Base-by-base conservation (phyloP, 176 grass and related monocot genomes). In the Avena sativa region DNA sequence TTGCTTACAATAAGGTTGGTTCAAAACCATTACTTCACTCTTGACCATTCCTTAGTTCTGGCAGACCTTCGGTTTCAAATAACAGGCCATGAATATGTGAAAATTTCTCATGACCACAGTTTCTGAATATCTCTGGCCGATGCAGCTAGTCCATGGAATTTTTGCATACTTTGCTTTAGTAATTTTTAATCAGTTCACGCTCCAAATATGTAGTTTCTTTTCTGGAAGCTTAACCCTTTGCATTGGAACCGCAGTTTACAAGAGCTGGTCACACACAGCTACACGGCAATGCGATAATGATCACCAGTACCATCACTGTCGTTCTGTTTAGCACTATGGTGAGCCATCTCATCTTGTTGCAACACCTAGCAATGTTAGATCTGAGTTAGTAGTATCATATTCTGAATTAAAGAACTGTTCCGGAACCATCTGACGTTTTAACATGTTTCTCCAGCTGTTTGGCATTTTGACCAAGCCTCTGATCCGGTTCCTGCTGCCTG, bases 1-100 rank as follows among this genome's bases (percentile, higher is more conserved):
- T 99, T 70, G 97, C 97, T 87, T 99, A 99, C 79, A 99, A 99
- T 58, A 90, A 99, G 97, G 97, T 99, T 79, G 78, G 90, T 78
- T 43, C 30, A 55, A 87, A 26, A 88, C 62, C 36, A 34, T 68
- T 30, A 50, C 19, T 13, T 16, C 38, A 1, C 40, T 62, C 6
- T 63, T 49, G 21, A n/a, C 51, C 8, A 5, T 43, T 12, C 8
- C 16, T 55, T 55, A 25, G 20, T 57, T 52, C 13, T 32, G 21
- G 12, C 28, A 83, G 12, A 52, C 2, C 60, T 14, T 52, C 2
- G 16, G 34, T 38, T 34, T 14, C 25, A 68, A 52, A 68, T 4
- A 36, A 81, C 25, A 34, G 9, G 23, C 5, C 11, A 67, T 52
- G 11, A 21, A 14, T 60, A 58, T 43, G 34, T 48, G 0, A 5